phyloP scores from a whole-genome alignment of 2,329 filamentous ascomycete species.

The Gremmenia infestans region DNA sequence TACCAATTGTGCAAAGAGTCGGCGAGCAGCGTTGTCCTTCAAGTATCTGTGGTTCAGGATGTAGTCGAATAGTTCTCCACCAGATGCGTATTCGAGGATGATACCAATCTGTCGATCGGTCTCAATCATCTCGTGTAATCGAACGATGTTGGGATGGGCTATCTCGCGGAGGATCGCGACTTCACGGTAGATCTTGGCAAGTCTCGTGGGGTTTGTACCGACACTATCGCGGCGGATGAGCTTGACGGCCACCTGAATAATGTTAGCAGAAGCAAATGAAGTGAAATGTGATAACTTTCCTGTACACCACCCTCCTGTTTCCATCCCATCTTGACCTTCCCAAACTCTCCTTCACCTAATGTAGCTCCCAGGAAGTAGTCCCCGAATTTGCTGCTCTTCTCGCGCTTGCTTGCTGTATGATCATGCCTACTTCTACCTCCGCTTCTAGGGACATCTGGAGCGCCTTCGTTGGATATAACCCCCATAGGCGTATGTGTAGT shows the following conservation, averaged over 20 bases:
- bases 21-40: conserved; percentile 85
- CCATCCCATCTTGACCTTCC: conserved; percentile 98
- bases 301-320: conserved; percentile 90
- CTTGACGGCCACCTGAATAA: conserved; percentile 81
- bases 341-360: conserved; percentile 95
- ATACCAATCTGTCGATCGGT: conserved; percentile 97
- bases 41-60: conserved; percentile 95
- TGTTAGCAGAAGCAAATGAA: neutral
- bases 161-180: conserved; percentile 85
- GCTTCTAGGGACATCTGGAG: conserved; percentile 37
- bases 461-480: conserved; percentile 44
- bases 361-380: conserved; percentile 96
- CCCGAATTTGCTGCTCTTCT: conserved; percentile 85
- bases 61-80: conserved; percentile 96
- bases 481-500: conserved; percentile 43
- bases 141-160: conserved; percentile 94
- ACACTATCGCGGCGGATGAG: conserved; percentile 89
- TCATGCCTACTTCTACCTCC: conserved; percentile 55
- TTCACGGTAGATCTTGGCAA: conserved; percentile 96
- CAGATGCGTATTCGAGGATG: conserved; percentile 95
- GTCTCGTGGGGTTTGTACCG: conserved; percentile 78
- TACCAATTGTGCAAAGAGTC: conserved; percentile 90
- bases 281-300: conserved; percentile 37
- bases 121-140: conserved; percentile 96
- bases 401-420: conserved; percentile 41